Base-by-base conservation (phyloP, 306 rosid species). In the Malus sieversii region DNA sequence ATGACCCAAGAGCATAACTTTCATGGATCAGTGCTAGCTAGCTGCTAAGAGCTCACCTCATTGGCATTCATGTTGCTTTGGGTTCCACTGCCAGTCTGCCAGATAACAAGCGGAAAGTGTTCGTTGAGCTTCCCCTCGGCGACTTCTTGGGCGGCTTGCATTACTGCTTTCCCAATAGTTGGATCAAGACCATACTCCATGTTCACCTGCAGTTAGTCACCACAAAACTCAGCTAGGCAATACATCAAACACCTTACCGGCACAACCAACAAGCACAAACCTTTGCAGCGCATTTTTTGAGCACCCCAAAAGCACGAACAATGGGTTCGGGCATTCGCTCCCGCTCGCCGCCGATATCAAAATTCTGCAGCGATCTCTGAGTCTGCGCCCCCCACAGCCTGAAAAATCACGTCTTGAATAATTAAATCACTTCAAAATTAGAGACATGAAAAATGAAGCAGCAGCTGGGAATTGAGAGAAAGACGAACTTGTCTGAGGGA, bases 81-180 rank as follows among this genome's bases (percentile, higher is more conserved):
- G 33, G 98, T 96, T 69, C 98, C 99, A 85, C 99, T 96, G 44
- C 99, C 99, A 76, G 99, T 96, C 80, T 96, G 99, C 99, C 99
- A 96, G 15, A 96, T 96, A 84, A 96, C 99, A 19, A 96, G 97
- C 11, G 98, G 99, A 66, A 96, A 92, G 75, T 96, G 97, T 55
- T 96, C 93, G 63, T 92, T 96, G 3, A 92, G 89, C 84, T 96
- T 96, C 64, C 99, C 99, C 78, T 96, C 98, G 0, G 99, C 99
- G 3, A 96, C 99, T 88, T 96, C 99, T 66, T 92, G 90, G 7
- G 99, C 98, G 32, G 99, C 98, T 76, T 84, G 86, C 90, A 96
- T 90, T 2, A 96, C 79, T 6, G 99, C 97, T 83, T 96, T 92
- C 74, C 92, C 99, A 76, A 96, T 78, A 3, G 84, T 68, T 29